Evolutionary conservation across 495 filamentous ascomycete genomes (phyloP).

Genomic region (Penicillium turbatum): DNA sequence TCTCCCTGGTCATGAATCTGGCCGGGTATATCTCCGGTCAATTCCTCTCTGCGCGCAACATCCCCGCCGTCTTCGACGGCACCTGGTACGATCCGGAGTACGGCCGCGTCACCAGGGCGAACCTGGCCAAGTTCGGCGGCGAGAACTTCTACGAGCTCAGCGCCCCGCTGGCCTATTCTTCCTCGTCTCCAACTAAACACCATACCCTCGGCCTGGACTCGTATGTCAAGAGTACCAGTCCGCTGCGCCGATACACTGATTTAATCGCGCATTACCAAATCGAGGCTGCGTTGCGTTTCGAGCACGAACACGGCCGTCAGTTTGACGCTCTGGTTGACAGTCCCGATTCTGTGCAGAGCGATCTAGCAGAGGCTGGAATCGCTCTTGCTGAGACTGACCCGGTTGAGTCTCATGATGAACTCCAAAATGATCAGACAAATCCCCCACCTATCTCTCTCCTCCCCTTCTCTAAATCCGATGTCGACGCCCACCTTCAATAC

Average conservation of each 20-base stretch:
- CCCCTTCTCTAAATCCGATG: constrained; percentile 55
- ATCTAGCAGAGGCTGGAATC: neutral
- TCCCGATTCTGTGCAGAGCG: constrained; percentile 1
- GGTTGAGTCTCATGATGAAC: constrained; percentile 8
- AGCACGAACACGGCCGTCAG: constrained; percentile 50
- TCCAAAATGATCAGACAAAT: neutral
- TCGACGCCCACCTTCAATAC: constrained; percentile 46
- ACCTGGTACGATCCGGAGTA: constrained; percentile 58
- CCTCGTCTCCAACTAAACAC: constrained; percentile 49
- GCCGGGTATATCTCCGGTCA: constrained; percentile 66
- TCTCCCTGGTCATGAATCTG: constrained; percentile 70
- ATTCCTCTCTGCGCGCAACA: constrained; percentile 70
- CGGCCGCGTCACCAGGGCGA: constrained; percentile 35
- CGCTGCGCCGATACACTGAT: constrained; percentile 78
- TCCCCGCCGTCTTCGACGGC: constrained; percentile 75
- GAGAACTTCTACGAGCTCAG: constrained; percentile 29
- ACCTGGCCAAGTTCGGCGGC: constrained; percentile 32
- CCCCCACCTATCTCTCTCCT: constrained; percentile 36
- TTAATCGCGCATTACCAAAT: constrained; percentile 91
- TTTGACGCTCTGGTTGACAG: constrained; percentile 39
- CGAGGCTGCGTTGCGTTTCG: constrained; percentile 71
- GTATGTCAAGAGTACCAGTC: constrained; percentile 80
- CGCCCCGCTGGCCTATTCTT: constrained; percentile 49
- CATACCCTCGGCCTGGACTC: constrained; percentile 58
- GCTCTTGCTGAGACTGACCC: constrained; percentile 8